Base-by-base conservation (phyloP, 2,329 filamentous ascomycete genomes). In the Diaporthe batatas region DNA sequence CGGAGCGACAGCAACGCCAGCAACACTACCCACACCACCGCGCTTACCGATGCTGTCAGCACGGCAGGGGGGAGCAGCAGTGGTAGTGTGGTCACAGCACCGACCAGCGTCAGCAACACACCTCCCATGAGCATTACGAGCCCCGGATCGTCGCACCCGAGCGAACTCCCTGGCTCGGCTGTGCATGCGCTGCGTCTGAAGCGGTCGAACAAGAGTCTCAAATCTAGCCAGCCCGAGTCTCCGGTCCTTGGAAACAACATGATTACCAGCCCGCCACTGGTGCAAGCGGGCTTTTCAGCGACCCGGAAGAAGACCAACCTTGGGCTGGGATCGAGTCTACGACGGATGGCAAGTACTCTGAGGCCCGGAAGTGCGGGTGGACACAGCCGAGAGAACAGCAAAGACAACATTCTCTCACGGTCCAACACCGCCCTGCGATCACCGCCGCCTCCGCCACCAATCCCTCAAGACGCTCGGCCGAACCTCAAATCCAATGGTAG, bases 291-390 rank as follows among this genome's bases (percentile, higher is more conserved):
- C 14, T 74, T 74, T n/a, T 49, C 49, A 34, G 70, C 71, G 29
- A 68, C 70, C 18, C 73, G 73, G 11, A 73, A 73, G 73, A 74
- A 74, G 67, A 62, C 53, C 44, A 74, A 73, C 29, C 72, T 74
- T 29, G 73, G 73, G 4, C 44, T 74, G 8, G 65, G 73, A 25
- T 69, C 70, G 8, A 74, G 73, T 25, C 23, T 74, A 29, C 71
- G 73, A 3, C 71, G 73, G 12, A 68, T 74, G 36, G 73, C 73
- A 55, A 74, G 73, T 32, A 72, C 73, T 0, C 73, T 74, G 12
- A 49, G 73, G 32, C 73, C 73, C n/a, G 73, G 73, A 34, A 55
- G 55, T 39, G n/a, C 55, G 14, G 68, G 55, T 18, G 68, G 68
- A 21, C 42, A 58, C 21, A 54, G 34, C n/a, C 51, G 55, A 16